Conservation (phyloP, 192 early-diverging fungal genomes). For the Rhizophagus clarus region DNA sequence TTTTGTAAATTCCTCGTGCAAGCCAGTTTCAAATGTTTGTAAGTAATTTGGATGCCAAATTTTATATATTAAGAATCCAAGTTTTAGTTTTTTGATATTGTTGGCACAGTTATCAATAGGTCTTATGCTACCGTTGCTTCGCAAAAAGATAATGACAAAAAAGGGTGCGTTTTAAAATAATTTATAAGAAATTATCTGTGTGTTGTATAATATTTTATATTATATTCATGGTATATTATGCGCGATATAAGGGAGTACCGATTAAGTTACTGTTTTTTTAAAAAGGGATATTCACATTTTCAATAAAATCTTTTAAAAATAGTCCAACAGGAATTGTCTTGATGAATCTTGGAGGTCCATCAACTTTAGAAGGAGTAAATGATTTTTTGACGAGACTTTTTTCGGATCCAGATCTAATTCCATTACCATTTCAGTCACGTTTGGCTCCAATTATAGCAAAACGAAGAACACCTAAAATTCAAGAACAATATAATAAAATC, state of each 20-base stretch:
- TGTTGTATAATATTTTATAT: not conserved
- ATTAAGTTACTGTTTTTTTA: too few species aligned
- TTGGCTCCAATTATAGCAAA: slow-evolving; percentile 77
- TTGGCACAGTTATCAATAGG: not conserved
- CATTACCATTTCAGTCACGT: slow-evolving; percentile 77
- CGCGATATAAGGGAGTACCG: too few species aligned
- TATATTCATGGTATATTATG: not conserved
- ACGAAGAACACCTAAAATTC: slow-evolving; percentile 82
- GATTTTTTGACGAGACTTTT: slow-evolving; percentile 86
- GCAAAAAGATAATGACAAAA: not conserved
- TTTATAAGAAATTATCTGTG: not conserved
- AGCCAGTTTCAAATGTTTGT: not conserved
- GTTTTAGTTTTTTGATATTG: not conserved
- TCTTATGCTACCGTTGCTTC: not conserved
- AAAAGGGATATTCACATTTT: too few species aligned
- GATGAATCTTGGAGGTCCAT: slow-evolving; percentile 94
- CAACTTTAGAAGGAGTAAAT: slow-evolving; percentile 72
- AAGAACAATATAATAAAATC: slow-evolving; percentile 88
- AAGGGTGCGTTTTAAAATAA: not conserved
- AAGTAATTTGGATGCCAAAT: not conserved
- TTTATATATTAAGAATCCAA: not conserved
- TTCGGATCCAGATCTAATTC: slow-evolving; percentile 90
- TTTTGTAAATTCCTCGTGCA: not conserved
- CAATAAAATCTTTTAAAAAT: not conserved
- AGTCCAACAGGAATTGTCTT: slow-evolving; percentile 81